phyloP scores from a whole-genome alignment of 2,329 filamentous ascomycete genomes.

The Fusarium transvaalense region DNA sequence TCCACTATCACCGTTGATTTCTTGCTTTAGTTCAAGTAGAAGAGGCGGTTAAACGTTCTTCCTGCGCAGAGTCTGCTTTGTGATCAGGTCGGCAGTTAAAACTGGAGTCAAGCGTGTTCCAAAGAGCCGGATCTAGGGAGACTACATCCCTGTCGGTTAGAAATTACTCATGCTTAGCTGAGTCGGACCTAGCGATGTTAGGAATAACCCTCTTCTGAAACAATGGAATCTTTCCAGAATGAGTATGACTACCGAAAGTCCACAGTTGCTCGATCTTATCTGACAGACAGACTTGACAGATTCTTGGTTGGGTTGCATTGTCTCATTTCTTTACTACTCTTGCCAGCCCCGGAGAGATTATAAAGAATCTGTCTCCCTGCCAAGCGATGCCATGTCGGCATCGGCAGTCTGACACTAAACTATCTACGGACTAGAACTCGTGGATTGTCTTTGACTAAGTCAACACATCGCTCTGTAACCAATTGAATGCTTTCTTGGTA shows the following conservation, averaged over 20 bases:
- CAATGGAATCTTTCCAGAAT: neutral
- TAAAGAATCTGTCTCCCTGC: neutral
- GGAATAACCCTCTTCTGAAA: neutral
- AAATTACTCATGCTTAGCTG: constrained; percentile 3
- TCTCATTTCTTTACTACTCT: neutral
- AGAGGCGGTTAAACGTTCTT: neutral
- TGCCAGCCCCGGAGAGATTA: neutral
- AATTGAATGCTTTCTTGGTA: neutral
- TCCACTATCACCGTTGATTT: neutral
- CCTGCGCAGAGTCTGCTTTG: neutral
- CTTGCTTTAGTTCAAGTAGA: neutral
- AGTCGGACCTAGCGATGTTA: neutral
- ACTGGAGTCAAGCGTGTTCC: neutral
- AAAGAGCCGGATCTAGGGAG: neutral
- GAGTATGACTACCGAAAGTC: neutral
- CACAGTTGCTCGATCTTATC: neutral
- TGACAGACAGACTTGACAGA: too few relatives aligned
- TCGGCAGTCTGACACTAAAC: neutral
- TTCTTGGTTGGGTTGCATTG: neutral
- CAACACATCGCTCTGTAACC: neutral
- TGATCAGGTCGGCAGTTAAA: neutral
- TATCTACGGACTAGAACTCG: neutral
- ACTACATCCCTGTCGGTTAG: neutral
- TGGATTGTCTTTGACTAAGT: neutral
- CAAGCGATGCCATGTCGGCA: neutral